These are phyloP conservation scores for Heliosperma pusillum DNA, from an alignment of 148 eudicot species.

Conservation along the genomic window DNA sequence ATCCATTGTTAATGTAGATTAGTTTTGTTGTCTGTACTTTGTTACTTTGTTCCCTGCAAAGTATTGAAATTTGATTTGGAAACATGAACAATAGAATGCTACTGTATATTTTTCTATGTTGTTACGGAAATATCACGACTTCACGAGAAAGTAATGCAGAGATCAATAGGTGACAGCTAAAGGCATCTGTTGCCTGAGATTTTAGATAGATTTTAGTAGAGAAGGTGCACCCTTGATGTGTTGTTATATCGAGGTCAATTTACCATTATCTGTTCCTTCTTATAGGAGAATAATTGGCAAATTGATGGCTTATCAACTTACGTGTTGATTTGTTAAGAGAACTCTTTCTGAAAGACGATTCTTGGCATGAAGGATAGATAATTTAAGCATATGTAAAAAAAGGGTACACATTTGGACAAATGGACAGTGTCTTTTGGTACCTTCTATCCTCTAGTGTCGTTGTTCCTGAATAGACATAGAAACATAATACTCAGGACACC, in stretches of 20 bases:
- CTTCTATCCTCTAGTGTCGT: conserved; percentile 9
- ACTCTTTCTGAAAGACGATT: conserved; percentile 7
- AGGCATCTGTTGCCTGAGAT: not conserved
- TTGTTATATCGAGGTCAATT: not conserved
- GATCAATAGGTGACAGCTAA: conserved; percentile 24
- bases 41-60: too few relatives aligned
- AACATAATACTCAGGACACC: conserved; percentile 6
- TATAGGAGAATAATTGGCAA: too few relatives aligned
- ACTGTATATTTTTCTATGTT: too few relatives aligned
- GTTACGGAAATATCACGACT: too few relatives aligned
- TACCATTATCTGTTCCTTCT: too few relatives aligned
- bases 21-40: too few relatives aligned
- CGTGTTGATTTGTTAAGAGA: not conserved
- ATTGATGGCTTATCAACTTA: too few relatives aligned
- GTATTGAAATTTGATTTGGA: too few relatives aligned
- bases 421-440: not conserved
- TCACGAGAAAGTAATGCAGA: too few relatives aligned
- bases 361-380: conserved; percentile 2
- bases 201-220: not conserved
- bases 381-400: not conserved
- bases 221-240: not conserved
- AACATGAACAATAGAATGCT: too few relatives aligned
- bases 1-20: too few relatives aligned
- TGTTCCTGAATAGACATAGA: conserved; percentile 5
- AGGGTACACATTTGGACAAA: not conserved